Evolutionary conservation across 2,329 filamentous ascomycete genomes (phyloP).

Genomic region (Verruconis gallopava): DNA sequence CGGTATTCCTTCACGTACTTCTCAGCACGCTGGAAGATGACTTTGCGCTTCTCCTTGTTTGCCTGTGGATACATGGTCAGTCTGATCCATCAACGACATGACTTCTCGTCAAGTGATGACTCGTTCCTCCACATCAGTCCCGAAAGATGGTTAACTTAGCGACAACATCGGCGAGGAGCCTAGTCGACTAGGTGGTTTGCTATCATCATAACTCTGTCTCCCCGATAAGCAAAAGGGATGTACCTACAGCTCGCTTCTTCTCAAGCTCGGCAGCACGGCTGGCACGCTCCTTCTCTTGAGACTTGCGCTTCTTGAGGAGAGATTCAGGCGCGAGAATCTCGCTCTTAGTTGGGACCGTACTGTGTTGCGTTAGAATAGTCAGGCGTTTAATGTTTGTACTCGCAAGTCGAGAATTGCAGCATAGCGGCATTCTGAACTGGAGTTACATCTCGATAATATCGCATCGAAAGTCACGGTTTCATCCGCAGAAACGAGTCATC

Average conservation of each 20-base stretch:
- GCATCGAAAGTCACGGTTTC: neutral
- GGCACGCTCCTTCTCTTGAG: slow-evolving; percentile 96
- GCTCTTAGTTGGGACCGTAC: slow-evolving; percentile 84
- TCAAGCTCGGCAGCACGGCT: slow-evolving; percentile 66
- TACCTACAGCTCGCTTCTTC: slow-evolving; percentile 82
- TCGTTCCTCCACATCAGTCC: slow-evolving; percentile 56
- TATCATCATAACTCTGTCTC: slow-evolving; percentile 61
- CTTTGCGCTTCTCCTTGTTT: slow-evolving; percentile 96
- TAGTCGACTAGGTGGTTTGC: slow-evolving; percentile 82
- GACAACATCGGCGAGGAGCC: slow-evolving; percentile 91
- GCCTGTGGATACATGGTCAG: slow-evolving; percentile 40
- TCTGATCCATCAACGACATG: slow-evolving; percentile 23
- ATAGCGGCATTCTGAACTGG: slow-evolving; percentile 86
- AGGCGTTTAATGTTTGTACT: slow-evolving; percentile 59
- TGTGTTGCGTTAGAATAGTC: slow-evolving; percentile 65
- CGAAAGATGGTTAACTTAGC: slow-evolving; percentile 98
- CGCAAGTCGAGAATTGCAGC: slow-evolving; percentile 90
- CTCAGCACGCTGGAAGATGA: slow-evolving; percentile 99
- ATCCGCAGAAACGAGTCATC: no score
- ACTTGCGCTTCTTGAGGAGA: slow-evolving; percentile 99
- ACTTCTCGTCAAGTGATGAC: slow-evolving; percentile 17
- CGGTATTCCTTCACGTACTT: slow-evolving; percentile 99
- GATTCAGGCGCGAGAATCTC: slow-evolving; percentile 98
- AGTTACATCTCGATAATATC: slow-evolving; percentile 11
- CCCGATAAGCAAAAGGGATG: no score